A percentile compares a stretch with the other conserved stretches of the same genome.
Evolutionary conservation across 345 rosid genomes (phyloP).

Genomic region (Arabidopsis suecica): DNA sequence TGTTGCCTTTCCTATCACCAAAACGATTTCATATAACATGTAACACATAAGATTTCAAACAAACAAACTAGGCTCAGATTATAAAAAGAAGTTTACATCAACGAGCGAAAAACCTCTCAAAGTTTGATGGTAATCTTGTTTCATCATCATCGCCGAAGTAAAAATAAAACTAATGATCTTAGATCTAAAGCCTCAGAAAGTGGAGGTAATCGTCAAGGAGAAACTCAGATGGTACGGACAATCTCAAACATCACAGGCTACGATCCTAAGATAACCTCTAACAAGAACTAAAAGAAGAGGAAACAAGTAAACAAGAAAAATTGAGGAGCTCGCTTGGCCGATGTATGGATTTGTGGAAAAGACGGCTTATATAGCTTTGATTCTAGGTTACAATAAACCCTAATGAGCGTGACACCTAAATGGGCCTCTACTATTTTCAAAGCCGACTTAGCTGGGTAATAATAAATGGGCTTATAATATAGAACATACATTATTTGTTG

Average conservation of each 20-base stretch:
- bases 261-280: neutral
- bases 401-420: neutral
- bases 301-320: neutral
- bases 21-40: neutral
- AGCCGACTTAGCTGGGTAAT: neutral
- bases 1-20: slow-evolving; percentile 50
- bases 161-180: neutral
- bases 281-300: neutral
- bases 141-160: slow-evolving; percentile 51
- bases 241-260: slow-evolving; percentile 55
- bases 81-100: slow-evolving; percentile 46
- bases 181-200: slow-evolving; percentile 41
- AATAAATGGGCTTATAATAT: neutral
- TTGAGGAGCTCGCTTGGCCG: neutral
- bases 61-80: slow-evolving; percentile 40
- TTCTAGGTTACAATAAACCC: slow-evolving; percentile 32
- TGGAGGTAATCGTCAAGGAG: slow-evolving; percentile 46
- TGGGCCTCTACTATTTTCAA: neutral
- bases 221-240: slow-evolving; percentile 75
- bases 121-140: slow-evolving; percentile 63
- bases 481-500: neutral
- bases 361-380: slow-evolving; percentile 24
- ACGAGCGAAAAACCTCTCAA: slow-evolving; percentile 50
- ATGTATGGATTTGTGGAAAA: neutral
- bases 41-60: neutral